Percentiles rank a stretch among this genome's conserved stretches.
Conservation (phyloP, 768 basidiomycete genomes). For the Tephrocybe sp. region DNA sequence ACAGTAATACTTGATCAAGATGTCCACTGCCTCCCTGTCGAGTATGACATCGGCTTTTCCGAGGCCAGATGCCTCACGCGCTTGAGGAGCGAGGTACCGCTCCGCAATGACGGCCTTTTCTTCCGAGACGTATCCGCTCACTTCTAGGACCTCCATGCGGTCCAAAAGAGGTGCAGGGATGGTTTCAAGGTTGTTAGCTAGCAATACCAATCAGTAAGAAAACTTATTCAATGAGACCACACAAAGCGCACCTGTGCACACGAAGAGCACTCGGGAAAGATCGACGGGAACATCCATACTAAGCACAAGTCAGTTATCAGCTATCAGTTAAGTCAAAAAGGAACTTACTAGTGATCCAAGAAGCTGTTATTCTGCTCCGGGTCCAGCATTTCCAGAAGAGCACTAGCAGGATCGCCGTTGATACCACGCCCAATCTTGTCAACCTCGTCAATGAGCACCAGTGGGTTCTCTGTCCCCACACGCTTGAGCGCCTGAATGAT, state of each 20-base stretch:
- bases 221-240: not conserved
- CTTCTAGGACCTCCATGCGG: conserved; percentile 95
- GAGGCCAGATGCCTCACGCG: conserved; percentile 87
- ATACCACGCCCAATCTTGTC: conserved; percentile 93
- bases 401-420: conserved; percentile 92
- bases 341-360: conserved; percentile 90
- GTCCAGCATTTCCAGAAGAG: conserved; percentile 89
- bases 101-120: conserved; percentile 90
- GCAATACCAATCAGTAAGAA: not conserved
- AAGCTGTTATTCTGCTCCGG: conserved; percentile 95
- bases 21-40: conserved; percentile 75
- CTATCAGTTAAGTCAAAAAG: not conserved
- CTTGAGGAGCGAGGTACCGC: conserved; percentile 89
- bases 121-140: conserved; percentile 92
- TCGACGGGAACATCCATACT: conserved; percentile 98
- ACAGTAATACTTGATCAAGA: conserved; percentile 95
- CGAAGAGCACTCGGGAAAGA: conserved; percentile 93
- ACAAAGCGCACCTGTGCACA: conserved; percentile 65
- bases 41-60: conserved; percentile 82
- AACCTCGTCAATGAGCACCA: conserved; percentile 93
- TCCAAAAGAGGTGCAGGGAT: conserved; percentile 93
- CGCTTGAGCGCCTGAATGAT: conserved; percentile 93
- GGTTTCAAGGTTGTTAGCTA: conserved; percentile 87
- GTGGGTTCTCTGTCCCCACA: conserved; percentile 90
- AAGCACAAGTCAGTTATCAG: conserved; percentile 3